A percentile compares a stretch with the other conserved stretches of the same genome.
phyloP scores from a whole-genome alignment of 2,329 filamentous ascomycete species.

The Grosmannia penicillata region DNA sequence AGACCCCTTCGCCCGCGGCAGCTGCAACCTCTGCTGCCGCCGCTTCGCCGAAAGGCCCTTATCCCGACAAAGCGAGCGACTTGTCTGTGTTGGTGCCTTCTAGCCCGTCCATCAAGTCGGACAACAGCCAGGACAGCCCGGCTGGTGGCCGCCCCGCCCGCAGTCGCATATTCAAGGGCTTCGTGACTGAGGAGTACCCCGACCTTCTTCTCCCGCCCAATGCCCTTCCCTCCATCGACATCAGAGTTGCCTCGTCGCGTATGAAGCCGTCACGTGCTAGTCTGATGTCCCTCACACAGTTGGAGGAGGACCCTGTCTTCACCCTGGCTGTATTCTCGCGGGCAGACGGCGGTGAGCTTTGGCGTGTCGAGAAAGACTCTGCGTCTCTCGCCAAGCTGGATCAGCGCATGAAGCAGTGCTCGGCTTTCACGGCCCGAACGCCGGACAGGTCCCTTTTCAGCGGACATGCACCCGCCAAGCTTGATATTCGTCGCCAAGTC shows the following conservation, averaged over 20 bases:
- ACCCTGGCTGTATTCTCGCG: constrained; percentile 75
- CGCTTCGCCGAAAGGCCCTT: constrained; percentile 25
- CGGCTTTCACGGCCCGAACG: constrained; percentile 57
- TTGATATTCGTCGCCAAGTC: constrained; percentile 71
- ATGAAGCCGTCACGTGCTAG: constrained; percentile 84
- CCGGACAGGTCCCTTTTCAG: constrained; percentile 79
- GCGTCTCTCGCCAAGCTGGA: constrained; percentile 70
- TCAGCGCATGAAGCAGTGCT: constrained; percentile 59
- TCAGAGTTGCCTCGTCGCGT: constrained; percentile 86
- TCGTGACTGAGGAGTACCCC: constrained; percentile 76
- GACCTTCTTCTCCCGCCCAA: constrained; percentile 77
- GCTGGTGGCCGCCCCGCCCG: constrained; percentile 19
- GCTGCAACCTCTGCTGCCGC: constrained; percentile 19
- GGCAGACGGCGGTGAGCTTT: constrained; percentile 63
- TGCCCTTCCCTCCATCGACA: constrained; percentile 69
- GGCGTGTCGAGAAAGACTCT: constrained; percentile 89
- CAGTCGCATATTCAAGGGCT: constrained; percentile 51
- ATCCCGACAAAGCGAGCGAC: constrained; percentile 18
- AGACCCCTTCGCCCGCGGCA: constrained; percentile 34
- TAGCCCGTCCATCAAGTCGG: constrained; percentile 6
- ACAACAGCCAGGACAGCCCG: constrained; percentile 22
- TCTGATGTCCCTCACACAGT: constrained; percentile 60
- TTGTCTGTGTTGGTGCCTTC: constrained; percentile 12
- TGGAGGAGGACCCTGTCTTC: constrained; percentile 88
- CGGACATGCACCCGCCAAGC: constrained; percentile 83